Conservation (phyloP, 129 eudicot species). For the Mikania micrantha region DNA sequence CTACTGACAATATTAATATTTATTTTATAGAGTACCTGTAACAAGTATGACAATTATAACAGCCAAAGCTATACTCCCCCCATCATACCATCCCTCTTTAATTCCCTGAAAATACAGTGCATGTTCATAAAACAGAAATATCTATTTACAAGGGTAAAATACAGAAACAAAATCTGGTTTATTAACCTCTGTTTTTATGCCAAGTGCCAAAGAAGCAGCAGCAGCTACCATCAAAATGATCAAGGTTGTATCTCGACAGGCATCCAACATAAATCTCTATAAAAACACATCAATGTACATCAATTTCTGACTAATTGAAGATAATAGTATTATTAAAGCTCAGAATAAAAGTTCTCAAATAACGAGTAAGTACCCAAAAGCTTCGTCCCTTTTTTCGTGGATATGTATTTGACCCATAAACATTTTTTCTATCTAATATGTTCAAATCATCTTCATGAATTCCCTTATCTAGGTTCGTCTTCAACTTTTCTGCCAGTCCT, state of each 20-base stretch:
- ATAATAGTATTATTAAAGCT: not conserved
- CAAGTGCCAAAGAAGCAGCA: constrained; percentile 86
- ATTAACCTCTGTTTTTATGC: constrained; percentile 93
- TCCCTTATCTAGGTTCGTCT: constrained; percentile 64
- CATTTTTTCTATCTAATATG: constrained; percentile 43
- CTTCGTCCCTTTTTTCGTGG: constrained; percentile 88
- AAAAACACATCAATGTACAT: not conserved
- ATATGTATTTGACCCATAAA: constrained; percentile 85
- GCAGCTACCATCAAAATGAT: constrained; percentile 98
- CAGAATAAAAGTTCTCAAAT: not conserved
- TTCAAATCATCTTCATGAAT: constrained; percentile 61
- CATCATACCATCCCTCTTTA: constrained; percentile 97
- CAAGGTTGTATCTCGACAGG: constrained; percentile 79
- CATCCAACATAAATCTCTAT: constrained; percentile 79
- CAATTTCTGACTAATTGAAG: not conserved
- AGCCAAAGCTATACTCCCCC: constrained; percentile 91
- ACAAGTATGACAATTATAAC: constrained; percentile 78
- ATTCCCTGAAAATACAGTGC: constrained; percentile 50
- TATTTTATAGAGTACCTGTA: constrained; percentile 57
- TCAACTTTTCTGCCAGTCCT: constrained; percentile 65
- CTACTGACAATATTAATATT: not conserved
- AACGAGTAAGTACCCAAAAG: constrained; percentile 57
- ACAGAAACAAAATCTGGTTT: not conserved
- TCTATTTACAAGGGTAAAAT: not conserved
- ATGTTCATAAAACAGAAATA: not conserved